Evolutionary conservation across 441 rosid genomes (phyloP), one percentile per base, ranked within the genome.

Genomic region (Eruca vesicaria): DNA sequence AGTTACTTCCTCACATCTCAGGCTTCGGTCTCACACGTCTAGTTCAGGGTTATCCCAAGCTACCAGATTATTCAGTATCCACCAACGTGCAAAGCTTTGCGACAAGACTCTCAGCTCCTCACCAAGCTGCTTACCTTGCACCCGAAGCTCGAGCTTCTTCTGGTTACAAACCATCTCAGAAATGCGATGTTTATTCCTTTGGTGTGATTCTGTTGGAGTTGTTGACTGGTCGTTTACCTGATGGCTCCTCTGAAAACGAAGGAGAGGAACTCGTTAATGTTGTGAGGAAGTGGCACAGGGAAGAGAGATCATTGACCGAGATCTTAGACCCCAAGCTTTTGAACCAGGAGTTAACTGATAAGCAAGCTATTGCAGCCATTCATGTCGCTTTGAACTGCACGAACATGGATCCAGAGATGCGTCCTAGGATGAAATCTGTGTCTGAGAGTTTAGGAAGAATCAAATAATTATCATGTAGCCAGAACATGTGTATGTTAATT

Each of bases 381-480:
- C 91, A 87, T 36, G 84, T 91, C 20, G 96, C 96, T 3, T 77
- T 93, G 32, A 84, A 89, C 11, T 93, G 98, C 81, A 85, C 92
- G 0, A 89, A 89, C 71, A 65, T 63, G 1, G 94, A 93, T 50
- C 92, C 96, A 4, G 98, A 93, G 73, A 16, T 87, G 35, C 88
- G 98, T 28, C 96, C 94, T 1, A 82, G 94, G 80, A 93, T 93
- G 97, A 89, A 89, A 84, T 86, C 68, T 9, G 88, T 93, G 32
- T 88, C 94, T 0, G 97, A 91, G 78, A 93, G 85, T 74, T 87
- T 93, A 28, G 95, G 87, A 15, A 85, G 85, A 81, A 74, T 93
- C 56, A 86, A 96, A 53, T 53, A 19, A 48, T 8, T 58, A 4
- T 68, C 35, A 61, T 19, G 8, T 68, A 61, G 10, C 56, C 2